A percentile compares a stretch with the other conserved stretches of the same genome.
These are phyloP conservation scores for Diutina sp. DNA, from an alignment of 1,139 yeast genomes.

Conservation along the genomic window DNA sequence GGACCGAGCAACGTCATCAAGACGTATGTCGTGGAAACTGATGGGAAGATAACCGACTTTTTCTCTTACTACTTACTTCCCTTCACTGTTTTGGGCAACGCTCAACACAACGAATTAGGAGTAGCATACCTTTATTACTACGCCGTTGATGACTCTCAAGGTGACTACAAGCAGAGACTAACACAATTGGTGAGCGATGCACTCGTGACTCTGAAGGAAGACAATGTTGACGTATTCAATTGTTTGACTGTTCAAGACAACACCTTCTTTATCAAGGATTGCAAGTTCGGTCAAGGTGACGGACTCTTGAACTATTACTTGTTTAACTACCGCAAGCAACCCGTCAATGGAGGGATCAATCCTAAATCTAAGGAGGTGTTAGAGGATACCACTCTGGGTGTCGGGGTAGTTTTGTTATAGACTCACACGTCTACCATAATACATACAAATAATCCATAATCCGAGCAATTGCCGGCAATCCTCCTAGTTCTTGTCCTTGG, in stretches of 20 bases:
- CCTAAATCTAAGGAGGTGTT: conserved; percentile 36
- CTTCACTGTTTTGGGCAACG: conserved; percentile 66
- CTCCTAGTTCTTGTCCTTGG: neutral
- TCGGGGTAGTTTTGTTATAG: conserved; percentile 78
- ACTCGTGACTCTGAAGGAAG: conserved; percentile 55
- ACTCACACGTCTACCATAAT: neutral
- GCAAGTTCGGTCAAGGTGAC: conserved; percentile 90
- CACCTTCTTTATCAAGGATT: conserved; percentile 61
- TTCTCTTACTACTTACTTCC: conserved; percentile 84
- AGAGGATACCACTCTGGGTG: conserved; percentile 52
- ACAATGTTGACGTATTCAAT: conserved; percentile 80
- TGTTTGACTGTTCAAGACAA: conserved; percentile 89
- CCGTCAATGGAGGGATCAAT: conserved; percentile 70
- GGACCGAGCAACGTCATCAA: conserved; percentile 38
- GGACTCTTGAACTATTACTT: conserved; percentile 84
- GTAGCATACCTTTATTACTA: conserved; percentile 87
- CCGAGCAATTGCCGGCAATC: neutral
- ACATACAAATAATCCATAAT: neutral
- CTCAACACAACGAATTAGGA: conserved; percentile 55
- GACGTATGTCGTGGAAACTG: conserved; percentile 67
- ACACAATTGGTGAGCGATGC: conserved; percentile 58
- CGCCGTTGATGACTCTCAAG: conserved; percentile 45
- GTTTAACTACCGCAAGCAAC: conserved; percentile 79
- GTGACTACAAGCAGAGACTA: conserved; percentile 43
- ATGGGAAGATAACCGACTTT: conserved; percentile 71